phyloP scores from a whole-genome alignment of 495 filamentous ascomycete species.

The Glonium stellatum region DNA sequence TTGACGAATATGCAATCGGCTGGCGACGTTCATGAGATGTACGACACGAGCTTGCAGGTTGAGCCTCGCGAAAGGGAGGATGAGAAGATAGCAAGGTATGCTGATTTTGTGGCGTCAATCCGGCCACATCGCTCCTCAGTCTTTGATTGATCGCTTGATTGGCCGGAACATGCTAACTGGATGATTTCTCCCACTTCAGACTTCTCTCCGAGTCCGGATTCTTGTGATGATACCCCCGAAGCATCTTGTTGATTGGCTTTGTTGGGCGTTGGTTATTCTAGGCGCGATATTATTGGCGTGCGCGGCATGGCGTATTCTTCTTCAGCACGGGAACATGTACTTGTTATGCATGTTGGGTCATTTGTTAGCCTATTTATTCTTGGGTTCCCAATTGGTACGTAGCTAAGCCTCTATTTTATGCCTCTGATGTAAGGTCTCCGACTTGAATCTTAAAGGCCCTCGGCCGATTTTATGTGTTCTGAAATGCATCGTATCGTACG shows the following conservation, averaged over 20 bases:
- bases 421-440: slow-evolving; percentile 2
- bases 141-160: slow-evolving; percentile 8
- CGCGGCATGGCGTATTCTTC: background rate
- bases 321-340: background rate
- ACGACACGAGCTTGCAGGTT: slow-evolving; percentile 84
- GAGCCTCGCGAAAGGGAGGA: slow-evolving; percentile 95
- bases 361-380: too few species aligned
- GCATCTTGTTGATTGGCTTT: slow-evolving; percentile 11
- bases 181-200: slow-evolving; percentile 38
- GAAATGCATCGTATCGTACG: too few species aligned
- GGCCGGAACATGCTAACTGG: slow-evolving; percentile 8
- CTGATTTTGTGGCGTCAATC: slow-evolving; percentile 9
- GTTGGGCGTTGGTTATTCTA: slow-evolving; percentile 10
- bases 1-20: slow-evolving; percentile 88
- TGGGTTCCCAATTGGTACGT: background rate
- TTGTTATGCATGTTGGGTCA: background rate
- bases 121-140: slow-evolving; percentile 8
- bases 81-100: slow-evolving; percentile 80
- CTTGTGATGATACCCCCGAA: slow-evolving; percentile 45
- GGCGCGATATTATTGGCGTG: background rate
- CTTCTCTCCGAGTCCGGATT: slow-evolving; percentile 70
- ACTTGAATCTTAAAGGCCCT: too few species aligned
- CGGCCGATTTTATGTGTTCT: too few species aligned
- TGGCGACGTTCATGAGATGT: slow-evolving; percentile 97
- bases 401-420: background rate